Conservation (phyloP, 2,329 filamentous ascomycete genomes). For the Venturia carpophila region DNA sequence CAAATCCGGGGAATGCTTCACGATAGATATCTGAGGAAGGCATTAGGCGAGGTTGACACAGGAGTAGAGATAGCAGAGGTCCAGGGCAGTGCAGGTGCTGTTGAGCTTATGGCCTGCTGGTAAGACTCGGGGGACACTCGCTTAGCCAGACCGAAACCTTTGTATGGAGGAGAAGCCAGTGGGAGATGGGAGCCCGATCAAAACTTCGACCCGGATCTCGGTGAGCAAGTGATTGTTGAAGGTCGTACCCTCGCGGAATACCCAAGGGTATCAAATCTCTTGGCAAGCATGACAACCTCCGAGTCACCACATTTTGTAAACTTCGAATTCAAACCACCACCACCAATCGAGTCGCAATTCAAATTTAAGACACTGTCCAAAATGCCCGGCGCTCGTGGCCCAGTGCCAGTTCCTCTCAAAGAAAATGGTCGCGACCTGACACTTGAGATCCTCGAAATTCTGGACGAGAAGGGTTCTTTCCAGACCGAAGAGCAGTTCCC, state of each 20-base stretch:
- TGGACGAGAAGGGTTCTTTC: constrained; percentile 41
- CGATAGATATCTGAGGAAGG: constrained; percentile 14
- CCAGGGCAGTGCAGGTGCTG: no score
- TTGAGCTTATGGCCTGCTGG: neutral
- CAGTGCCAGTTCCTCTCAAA: constrained; percentile 37
- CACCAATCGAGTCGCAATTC: neutral
- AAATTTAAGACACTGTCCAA: constrained; percentile 18
- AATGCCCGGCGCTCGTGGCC: constrained; percentile 41
- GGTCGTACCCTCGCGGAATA: neutral
- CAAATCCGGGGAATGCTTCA: constrained; percentile 16
- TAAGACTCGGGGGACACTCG: neutral
- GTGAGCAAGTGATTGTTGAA: no score
- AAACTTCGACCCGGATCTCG: no score
- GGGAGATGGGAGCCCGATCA: neutral
- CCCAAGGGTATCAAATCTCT: no score
- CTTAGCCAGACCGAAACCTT: neutral
- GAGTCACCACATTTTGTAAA: neutral
- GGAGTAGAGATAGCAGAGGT: no score
- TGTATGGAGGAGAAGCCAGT: neutral
- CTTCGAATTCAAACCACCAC: neutral
- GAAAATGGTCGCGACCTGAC: constrained; percentile 45
- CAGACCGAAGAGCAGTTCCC: constrained; percentile 46
- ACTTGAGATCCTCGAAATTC: constrained; percentile 72
- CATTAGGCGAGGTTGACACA: neutral
- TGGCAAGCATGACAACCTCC: no score